A percentile compares a stretch with the other conserved stretches of the same genome.
phyloP scores from a whole-genome alignment of 139 green algal species.

The Closterium sp. region DNA sequence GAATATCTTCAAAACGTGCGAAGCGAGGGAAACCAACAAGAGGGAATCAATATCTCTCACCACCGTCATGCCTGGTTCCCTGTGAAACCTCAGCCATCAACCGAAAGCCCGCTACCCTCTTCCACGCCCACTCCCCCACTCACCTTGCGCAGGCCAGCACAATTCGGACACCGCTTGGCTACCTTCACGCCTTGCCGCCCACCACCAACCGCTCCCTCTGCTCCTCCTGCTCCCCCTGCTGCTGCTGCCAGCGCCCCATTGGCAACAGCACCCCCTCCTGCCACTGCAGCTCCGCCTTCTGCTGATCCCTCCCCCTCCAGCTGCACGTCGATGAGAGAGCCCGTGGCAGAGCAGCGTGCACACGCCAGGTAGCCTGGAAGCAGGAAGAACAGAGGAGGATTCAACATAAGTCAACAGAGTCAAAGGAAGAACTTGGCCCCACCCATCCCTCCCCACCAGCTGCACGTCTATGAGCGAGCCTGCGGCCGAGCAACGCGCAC shows the following conservation, averaged over 20 bases:
- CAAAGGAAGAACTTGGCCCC: no score
- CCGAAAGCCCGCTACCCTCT: no score
- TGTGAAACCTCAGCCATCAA: no score
- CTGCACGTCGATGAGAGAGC: not conserved
- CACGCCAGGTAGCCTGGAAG: not conserved
- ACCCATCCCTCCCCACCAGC: no score
- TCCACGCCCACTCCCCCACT: not conserved
- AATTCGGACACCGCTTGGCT: not conserved
- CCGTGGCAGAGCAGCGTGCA: not conserved
- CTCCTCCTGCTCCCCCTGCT: not conserved
- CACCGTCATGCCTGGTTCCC: no score
- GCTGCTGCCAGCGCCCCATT: not conserved
- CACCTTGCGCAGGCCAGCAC: not conserved
- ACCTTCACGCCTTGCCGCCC: not conserved
- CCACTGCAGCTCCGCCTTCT: no score
- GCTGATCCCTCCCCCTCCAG: not conserved
- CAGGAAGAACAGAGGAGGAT: not conserved
- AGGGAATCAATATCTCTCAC: no score
- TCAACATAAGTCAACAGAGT: not conserved
- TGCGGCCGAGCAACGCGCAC: not conserved
- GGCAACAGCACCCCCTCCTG: no score
- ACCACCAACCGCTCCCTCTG: not conserved
- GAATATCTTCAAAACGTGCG: no score
- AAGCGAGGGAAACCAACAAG: no score
- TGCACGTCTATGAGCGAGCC: not conserved